These are phyloP conservation scores for Termitomyces bulborhizus DNA, from an alignment of 768 basidiomycete genomes.

Conservation along the genomic window DNA sequence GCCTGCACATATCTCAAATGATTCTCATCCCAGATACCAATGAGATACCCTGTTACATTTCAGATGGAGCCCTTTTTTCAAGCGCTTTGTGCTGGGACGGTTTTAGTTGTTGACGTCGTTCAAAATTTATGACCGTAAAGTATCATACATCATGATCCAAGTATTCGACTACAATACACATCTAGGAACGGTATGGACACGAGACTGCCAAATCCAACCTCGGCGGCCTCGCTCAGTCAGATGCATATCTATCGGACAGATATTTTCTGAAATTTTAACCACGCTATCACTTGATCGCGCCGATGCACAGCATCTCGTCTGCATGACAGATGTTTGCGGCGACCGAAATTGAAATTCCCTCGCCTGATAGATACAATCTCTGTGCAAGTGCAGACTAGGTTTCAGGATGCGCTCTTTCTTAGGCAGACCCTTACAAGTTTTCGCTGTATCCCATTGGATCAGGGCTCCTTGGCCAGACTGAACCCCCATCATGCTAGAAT, in stretches of 20 bases:
- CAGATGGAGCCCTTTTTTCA: background rate
- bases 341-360: no score
- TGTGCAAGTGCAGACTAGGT: no score
- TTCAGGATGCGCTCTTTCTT: no score
- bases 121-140: background rate
- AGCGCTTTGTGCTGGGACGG: background rate
- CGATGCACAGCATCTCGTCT: no score
- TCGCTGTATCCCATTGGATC: background rate
- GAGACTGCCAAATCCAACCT: background rate
- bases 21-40: constrained; percentile 40
- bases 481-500: background rate
- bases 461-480: background rate
- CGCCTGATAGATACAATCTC: no score
- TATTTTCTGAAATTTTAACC: background rate
- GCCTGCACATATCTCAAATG: constrained; percentile 29
- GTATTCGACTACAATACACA: background rate
- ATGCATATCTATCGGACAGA: background rate
- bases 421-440: background rate
- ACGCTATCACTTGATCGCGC: no score
- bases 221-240: background rate
- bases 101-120: background rate
- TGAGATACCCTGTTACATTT: constrained; percentile 13
- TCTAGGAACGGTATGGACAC: background rate
- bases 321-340: no score
- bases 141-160: background rate